phyloP scores from a whole-genome alignment of 2,329 filamentous ascomycete genomes.

The Neobulgaria alba region DNA sequence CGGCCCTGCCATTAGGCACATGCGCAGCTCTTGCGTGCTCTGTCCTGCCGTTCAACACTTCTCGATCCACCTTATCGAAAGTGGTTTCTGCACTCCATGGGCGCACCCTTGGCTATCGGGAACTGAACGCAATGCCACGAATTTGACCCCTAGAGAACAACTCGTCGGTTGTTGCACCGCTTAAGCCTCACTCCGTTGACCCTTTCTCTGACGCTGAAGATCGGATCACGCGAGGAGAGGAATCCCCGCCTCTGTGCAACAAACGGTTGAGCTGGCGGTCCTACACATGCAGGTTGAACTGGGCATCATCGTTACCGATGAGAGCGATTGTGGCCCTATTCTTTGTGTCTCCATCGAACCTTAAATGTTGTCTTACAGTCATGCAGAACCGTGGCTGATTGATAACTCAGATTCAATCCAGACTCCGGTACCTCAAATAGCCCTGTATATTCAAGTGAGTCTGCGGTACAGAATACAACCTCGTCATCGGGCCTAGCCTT shows the following conservation, averaged over 20 bases:
- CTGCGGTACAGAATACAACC: constrained; percentile 22
- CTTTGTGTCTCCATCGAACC: constrained; percentile 16
- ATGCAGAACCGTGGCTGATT: constrained; percentile 25
- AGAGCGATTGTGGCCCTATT: constrained; percentile 6
- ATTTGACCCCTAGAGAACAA: constrained; percentile 15
- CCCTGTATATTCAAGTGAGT: constrained; percentile 29
- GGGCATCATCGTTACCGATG: constrained; percentile 19
- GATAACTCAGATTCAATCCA: constrained; percentile 25
- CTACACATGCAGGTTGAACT: constrained; percentile 23
- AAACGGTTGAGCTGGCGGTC: constrained; percentile 22
- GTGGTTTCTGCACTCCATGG: constrained; percentile 7
- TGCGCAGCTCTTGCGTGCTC: constrained; percentile 11
- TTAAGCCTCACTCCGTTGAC: constrained; percentile 24
- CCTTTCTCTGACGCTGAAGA: constrained; percentile 15
- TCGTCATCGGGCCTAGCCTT: constrained; percentile 24
- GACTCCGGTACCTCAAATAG: constrained; percentile 27
- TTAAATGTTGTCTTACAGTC: constrained; percentile 25
- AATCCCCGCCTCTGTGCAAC: constrained; percentile 21
- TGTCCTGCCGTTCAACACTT: constrained; percentile 11
- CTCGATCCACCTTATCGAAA: constrained; percentile 13
- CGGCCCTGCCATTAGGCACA: constrained; percentile 23
- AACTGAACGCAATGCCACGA: constrained; percentile 23
- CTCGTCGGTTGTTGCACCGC: constrained; percentile 22
- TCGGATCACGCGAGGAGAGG: constrained; percentile 25
- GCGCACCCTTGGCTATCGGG: constrained; percentile 15